Base-by-base conservation (phyloP, 768 basidiomycete species). In the Amanita muscaria region DNA sequence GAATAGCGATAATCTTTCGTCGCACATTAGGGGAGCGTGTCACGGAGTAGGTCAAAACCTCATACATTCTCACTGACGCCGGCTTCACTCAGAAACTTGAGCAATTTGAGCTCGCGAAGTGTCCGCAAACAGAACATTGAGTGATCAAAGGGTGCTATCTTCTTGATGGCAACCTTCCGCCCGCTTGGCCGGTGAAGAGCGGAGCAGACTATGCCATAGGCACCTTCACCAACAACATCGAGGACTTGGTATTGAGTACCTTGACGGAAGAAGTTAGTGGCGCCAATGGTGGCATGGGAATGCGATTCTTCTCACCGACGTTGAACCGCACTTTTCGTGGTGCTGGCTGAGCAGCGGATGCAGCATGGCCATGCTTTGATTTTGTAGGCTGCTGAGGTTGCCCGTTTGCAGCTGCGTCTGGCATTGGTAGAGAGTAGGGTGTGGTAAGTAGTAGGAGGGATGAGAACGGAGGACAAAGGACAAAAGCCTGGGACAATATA, bases 141-240 rank as follows among this genome's bases (percentile, higher is more conserved):
- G 59, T 93, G 91, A 60, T 94, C 92, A 54, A 94, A 96, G 4
- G 91, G 91, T 0, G 86, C 81, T 65, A 96, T 91, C 68, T 88
- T 88, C 74, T 96, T 96, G 72, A 96, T 92, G 44, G 93, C 93
- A 49, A 98, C 94, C 63, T 90, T 90, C 48, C 88, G 83, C 42
- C 83, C 80, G 42, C 86, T 88, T 2, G 89, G 83, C 49, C 79
- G 62, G 59, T 98, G 92, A 3, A 92, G 68, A 4, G 93, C 93
- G 18, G 92, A 93, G 64, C 88, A 91, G 49, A 97, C 93, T 57
- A 94, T 87, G 40, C 94, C 94, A 58, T 94, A 93, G 41, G 91
- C 91, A 19, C 91, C 88, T 60, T 90, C 88, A 39, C 88, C 87
- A 46, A 92, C 85, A 57, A 88, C 82, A 68, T 88, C 84, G 51